A percentile compares a stretch with the other conserved stretches of the same genome.
These are phyloP conservation scores for Guyanaporus albipodus DNA, from an alignment of 768 basidiomycete genomes.

Conservation along the genomic window DNA sequence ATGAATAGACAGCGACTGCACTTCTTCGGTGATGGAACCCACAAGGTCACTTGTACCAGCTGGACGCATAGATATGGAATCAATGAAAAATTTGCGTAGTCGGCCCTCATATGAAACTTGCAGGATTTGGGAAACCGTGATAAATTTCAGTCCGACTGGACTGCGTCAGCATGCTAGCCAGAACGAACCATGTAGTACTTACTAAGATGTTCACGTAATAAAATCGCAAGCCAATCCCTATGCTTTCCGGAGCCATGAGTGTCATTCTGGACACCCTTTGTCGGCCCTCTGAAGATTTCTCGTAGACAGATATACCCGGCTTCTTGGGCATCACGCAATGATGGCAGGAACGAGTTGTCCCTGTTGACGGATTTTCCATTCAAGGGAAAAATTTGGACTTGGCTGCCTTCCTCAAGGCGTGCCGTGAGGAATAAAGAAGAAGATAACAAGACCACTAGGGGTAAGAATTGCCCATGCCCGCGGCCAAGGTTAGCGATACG, in stretches of 20 bases:
- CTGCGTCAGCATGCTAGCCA: constrained; percentile 4
- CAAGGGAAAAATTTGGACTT: constrained; percentile 48
- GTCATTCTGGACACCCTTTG: constrained; percentile 19
- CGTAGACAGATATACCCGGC: constrained; percentile 51
- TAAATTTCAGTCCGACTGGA: constrained; percentile 69
- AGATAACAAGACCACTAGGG: constrained; percentile 53
- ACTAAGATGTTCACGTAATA: constrained; percentile 70
- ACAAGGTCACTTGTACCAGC: constrained; percentile 17
- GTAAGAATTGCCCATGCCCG: constrained; percentile 2
- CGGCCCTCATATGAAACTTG: constrained; percentile 62
- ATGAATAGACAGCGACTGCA: constrained; percentile 45
- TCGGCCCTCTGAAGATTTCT: constrained; percentile 36
- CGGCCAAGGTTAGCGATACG: constrained; percentile 14
- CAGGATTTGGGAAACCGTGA: constrained; percentile 57
- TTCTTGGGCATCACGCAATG: constrained; percentile 46
- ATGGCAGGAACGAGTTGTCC: constrained; percentile 44
- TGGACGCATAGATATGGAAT: constrained; percentile 37
- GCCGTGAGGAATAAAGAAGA: constrained; percentile 60
- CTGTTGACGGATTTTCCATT: constrained; percentile 36
- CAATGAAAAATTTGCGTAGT: constrained; percentile 53
- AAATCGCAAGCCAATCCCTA: constrained; percentile 64
- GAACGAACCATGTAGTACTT: constrained; percentile 16
- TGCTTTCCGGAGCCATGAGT: constrained; percentile 32
- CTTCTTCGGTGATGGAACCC: constrained; percentile 35
- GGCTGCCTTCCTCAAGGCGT: constrained; percentile 45